Percentiles rank a stretch among this genome's conserved stretches.
Conservation (phyloP, 2,329 filamentous ascomycete genomes). For the Rutstroemia sydowiana region DNA sequence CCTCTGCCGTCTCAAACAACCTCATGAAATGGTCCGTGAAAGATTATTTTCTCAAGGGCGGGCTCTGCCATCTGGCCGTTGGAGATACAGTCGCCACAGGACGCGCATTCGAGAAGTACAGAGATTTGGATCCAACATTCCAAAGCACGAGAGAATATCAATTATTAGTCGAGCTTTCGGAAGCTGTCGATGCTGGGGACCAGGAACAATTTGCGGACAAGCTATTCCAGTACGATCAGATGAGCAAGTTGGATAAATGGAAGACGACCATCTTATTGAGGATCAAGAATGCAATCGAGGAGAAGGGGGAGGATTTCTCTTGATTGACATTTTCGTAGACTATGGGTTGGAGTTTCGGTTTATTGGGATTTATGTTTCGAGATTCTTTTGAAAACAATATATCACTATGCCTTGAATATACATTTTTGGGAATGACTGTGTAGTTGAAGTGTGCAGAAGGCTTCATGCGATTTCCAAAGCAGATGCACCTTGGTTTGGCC, state of each 20-base stretch:
- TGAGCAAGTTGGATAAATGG: conserved; percentile 94
- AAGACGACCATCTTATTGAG: conserved; percentile 80
- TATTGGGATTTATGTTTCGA: neutral
- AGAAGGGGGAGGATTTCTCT: conserved; percentile 61
- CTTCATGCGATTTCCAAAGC: too few species aligned
- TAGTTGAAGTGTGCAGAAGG: too few species aligned
- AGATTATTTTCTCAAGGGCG: conserved; percentile 90
- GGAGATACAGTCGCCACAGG: conserved; percentile 71
- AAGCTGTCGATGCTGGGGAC: conserved; percentile 69
- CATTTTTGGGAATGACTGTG: too few species aligned
- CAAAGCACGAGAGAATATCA: conserved; percentile 71
- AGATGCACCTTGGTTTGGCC: too few species aligned
- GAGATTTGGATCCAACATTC: conserved; percentile 73
- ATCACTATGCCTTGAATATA: neutral
- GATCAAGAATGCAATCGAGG: conserved; percentile 78
- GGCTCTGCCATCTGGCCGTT: conserved; percentile 75
- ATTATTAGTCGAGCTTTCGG: conserved; percentile 68
- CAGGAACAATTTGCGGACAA: conserved; percentile 80
- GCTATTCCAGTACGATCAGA: conserved; percentile 81
- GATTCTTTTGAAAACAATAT: neutral
- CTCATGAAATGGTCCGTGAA: conserved; percentile 92
- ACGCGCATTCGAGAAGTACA: conserved; percentile 75
- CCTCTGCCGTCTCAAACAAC: conserved; percentile 75
- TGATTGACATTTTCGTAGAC: conserved; percentile 27
- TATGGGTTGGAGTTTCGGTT: conserved; percentile 4